Evolutionary conservation across 176 grass and related monocot genomes (phyloP).

Genomic region (Aegilops speltoides): DNA sequence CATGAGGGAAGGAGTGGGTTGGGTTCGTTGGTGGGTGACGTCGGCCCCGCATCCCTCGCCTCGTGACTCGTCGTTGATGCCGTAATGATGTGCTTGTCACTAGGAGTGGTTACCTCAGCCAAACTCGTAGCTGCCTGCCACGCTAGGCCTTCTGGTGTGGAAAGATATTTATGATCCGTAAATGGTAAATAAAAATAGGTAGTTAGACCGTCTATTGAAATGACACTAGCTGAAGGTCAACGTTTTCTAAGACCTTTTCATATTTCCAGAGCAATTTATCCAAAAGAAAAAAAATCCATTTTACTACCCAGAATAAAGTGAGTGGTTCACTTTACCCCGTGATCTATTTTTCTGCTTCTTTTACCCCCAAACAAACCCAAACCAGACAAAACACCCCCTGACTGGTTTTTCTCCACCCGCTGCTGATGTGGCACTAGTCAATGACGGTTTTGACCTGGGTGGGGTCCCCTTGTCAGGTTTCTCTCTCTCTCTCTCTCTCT

Average conservation of each 20-base stretch:
- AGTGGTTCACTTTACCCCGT: too few relatives aligned
- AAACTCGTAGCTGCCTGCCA: background rate
- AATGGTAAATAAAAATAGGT: too few relatives aligned
- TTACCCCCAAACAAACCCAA: too few relatives aligned
- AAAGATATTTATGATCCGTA: background rate
- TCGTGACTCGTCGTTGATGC: background rate
- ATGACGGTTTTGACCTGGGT: too few relatives aligned
- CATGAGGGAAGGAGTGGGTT: background rate
- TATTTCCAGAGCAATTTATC: background rate
- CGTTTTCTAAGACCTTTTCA: background rate
- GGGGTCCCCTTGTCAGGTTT: too few relatives aligned
- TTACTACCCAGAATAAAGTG: too few relatives aligned
- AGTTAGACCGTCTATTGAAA: background rate
- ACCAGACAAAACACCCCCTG: too few relatives aligned
- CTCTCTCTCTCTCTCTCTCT: too few relatives aligned
- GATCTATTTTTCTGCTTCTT: too few relatives aligned
- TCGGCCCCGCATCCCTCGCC: background rate
- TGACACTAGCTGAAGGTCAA: background rate
- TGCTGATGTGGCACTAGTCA: too few relatives aligned
- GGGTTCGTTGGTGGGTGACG: background rate
- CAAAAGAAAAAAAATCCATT: too few relatives aligned
- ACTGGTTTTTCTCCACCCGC: too few relatives aligned
- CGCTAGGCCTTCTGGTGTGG: background rate
- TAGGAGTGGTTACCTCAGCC: background rate
- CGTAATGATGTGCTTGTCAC: background rate